Evolutionary conservation across 2,329 filamentous ascomycete species (phyloP).

Genomic region (Microdochium trichocladiopsis): DNA sequence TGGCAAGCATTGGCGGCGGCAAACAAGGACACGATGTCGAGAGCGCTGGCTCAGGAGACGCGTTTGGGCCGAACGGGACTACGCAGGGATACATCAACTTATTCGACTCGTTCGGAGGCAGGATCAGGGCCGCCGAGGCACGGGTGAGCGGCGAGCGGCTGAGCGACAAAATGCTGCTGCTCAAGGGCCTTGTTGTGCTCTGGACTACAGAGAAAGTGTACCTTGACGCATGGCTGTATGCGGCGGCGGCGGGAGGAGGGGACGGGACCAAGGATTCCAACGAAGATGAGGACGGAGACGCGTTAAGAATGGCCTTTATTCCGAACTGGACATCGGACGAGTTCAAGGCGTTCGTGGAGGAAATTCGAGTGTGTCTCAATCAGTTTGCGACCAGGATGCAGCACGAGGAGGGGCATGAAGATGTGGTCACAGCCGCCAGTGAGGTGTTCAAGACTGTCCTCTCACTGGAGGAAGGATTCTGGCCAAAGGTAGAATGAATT

Average conservation of each 20-base stretch:
- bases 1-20: conserved; percentile 3
- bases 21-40: conserved; percentile 1
- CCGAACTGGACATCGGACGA: conserved; percentile 60
- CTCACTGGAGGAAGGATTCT: conserved; percentile 51
- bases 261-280: background rate
- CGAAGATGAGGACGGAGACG: conserved; percentile 45
- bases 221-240: conserved; percentile 51
- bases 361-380: conserved; percentile 26
- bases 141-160: background rate
- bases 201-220: conserved; percentile 70
- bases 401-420: conserved; percentile 19
- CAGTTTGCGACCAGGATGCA: conserved; percentile 13
- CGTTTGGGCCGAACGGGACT: conserved; percentile 14
- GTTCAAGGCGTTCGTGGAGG: conserved; percentile 43
- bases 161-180: conserved; percentile 12
- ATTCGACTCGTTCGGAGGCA: conserved; percentile 18
- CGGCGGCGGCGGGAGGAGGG: conserved; percentile 26
- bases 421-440: conserved; percentile 20
- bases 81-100: conserved; percentile 17
- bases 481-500: conserved; percentile 34
- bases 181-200: conserved; percentile 66
- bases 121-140: conserved; percentile 1
- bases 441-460: conserved; percentile 43
- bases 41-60: conserved; percentile 7
- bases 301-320: conserved; percentile 57